Base-by-base conservation (phyloP, 176 grass and related monocot species). In the Dactylis glomerata region DNA sequence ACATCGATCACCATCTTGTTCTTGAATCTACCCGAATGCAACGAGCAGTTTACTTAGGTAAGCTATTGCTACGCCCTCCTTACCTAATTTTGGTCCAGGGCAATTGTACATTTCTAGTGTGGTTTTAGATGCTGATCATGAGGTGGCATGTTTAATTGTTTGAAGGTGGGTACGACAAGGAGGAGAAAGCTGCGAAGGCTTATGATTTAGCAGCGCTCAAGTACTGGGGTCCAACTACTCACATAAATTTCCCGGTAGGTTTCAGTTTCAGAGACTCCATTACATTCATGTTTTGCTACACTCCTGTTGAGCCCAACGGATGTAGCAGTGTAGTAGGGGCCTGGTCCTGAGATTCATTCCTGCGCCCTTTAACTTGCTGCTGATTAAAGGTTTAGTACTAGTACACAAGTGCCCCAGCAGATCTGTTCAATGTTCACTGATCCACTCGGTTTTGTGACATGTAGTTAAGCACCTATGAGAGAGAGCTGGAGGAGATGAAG, bases 141-240 rank as follows among this genome's bases (percentile, higher is more conserved):
- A 15, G 27, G 3, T 68, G 37, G 33, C 68, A 49, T 85, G 44
- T 64, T 72, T 30, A 16, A 5, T 47, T 78, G 75, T 83, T 59
- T 70, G 36, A 68, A 97, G 95, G 95, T 63, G 95, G 95, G 26
- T 97, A 97, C 86, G 90, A 97, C 52, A 91, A 87, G 78, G 95
- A 97, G 90, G 95, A 94, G 73, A 97, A 97, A 81, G 95, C 95
- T 28, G 95, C 95, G 69, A 89, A 90, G 75, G 90, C 95, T 83
- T 97, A 97, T 27, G 95, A 97, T 75, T 75, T 97, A 71, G 95
- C 95, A 73, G 95, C 95, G 44, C 90, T 97, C 68, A 97, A 97
- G 78, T 97, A 97, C 77, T 97, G 95, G 95, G 95, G 95, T 19
- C 86, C 92, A 34, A 80, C 86, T 8, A 94, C 90, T n/a, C 92